Conservation (phyloP, 225 moss, liverwort and hornwort genomes). For the Polytrichum formosum region DNA sequence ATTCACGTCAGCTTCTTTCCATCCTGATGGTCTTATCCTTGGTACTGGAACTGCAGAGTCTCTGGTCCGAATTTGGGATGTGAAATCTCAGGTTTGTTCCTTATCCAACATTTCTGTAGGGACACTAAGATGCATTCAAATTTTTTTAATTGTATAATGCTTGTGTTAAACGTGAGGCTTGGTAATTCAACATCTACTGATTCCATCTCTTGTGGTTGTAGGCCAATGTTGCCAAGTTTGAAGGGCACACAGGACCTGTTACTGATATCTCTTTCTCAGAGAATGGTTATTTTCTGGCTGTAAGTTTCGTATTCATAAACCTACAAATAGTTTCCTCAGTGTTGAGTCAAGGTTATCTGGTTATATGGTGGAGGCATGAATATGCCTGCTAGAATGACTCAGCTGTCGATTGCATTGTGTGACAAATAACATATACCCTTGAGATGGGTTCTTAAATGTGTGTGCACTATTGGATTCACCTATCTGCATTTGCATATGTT, state of each 20-base stretch:
- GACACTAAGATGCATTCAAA: not conserved
- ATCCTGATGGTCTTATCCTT: slow-evolving; percentile 93
- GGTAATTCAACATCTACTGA: too few relatives aligned
- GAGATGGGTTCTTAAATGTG: too few relatives aligned
- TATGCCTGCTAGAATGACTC: too few relatives aligned
- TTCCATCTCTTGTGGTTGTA: slow-evolving; percentile 20
- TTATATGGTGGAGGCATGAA: not conserved
- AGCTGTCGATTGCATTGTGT: too few relatives aligned
- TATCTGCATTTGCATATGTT: too few relatives aligned
- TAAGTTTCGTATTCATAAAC: slow-evolving; percentile 32
- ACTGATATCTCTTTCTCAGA: slow-evolving; percentile 97
- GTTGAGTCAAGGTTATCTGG: not conserved
- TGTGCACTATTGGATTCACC: too few relatives aligned
- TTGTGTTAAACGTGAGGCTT: too few relatives aligned
- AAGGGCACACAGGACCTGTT: slow-evolving; percentile 92
- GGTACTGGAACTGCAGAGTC: slow-evolving; percentile 96
- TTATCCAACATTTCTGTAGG: not conserved
- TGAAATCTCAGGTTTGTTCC: slow-evolving; percentile 80
- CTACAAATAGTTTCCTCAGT: not conserved
- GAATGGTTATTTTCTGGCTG: slow-evolving; percentile 98
- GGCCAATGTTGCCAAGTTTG: slow-evolving; percentile 96
- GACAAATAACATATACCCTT: too few relatives aligned
- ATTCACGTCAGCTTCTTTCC: slow-evolving; percentile 93
- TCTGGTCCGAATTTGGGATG: slow-evolving; percentile 95
- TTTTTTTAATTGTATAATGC: too few relatives aligned